Evolutionary conservation across 1,139 yeast genomes (phyloP).

Genomic region (Protomyces arabidopsidicola): DNA sequence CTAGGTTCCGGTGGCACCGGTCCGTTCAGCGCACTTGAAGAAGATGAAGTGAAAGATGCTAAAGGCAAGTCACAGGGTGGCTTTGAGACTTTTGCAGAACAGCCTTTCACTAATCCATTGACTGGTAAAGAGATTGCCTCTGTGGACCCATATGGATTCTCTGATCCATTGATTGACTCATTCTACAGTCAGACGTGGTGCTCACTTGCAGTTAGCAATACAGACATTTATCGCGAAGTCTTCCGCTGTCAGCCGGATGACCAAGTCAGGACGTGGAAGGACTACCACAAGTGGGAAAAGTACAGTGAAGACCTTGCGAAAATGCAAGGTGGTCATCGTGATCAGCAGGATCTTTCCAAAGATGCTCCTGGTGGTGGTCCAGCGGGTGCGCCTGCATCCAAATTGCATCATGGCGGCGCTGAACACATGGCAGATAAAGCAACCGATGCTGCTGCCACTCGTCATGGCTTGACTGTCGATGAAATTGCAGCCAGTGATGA

Average conservation of each 20-base stretch:
- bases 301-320: conserved; percentile 41
- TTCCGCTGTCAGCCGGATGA: conserved; percentile 96
- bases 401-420: conserved; percentile 21
- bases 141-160: conserved; percentile 81
- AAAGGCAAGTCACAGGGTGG: neutral
- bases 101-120: conserved; percentile 27
- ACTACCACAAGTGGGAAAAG: conserved; percentile 61
- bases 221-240: conserved; percentile 71
- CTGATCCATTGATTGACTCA: conserved; percentile 72
- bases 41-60: conserved; percentile 5
- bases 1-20: conserved; percentile 22
- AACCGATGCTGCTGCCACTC: neutral
- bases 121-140: conserved; percentile 38
- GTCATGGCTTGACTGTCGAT: neutral
- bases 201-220: conserved; percentile 77
- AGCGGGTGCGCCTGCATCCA: conserved; percentile 24
- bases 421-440: conserved; percentile 9
- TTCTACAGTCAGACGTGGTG: conserved; percentile 89
- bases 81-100: conserved; percentile 13
- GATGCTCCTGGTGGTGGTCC: conserved; percentile 26
- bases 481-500: neutral
- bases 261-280: conserved; percentile 79
- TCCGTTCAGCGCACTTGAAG: conserved; percentile 13
- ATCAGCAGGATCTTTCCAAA: conserved; percentile 22
- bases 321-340: conserved; percentile 39